A percentile compares a stretch with the other conserved stretches of the same genome.
Evolutionary conservation across 495 filamentous ascomycete species (phyloP).

Genomic region (Penicillium waksmanii): DNA sequence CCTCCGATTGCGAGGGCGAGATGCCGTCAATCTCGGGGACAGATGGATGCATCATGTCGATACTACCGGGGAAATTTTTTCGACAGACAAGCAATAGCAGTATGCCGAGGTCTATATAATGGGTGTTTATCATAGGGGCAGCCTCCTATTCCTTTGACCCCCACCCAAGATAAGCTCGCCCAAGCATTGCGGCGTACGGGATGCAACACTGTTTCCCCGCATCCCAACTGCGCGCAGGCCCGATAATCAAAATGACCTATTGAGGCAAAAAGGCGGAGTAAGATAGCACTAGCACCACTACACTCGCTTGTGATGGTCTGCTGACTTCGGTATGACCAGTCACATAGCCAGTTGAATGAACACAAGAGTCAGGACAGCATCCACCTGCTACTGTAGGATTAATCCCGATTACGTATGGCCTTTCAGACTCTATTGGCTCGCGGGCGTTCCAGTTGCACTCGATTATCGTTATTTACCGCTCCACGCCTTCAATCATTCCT

Average conservation of each 20-base stretch:
- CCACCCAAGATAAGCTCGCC: conserved; percentile 13
- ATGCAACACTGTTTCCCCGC: conserved; percentile 3
- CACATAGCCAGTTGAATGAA: not conserved
- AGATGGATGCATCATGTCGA: not conserved
- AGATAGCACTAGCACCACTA: not conserved
- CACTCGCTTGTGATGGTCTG: not conserved
- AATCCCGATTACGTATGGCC: not conserved
- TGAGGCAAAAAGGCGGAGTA: conserved; percentile 30
- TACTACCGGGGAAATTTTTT: not conserved
- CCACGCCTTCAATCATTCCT: not conserved
- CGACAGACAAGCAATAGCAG: not conserved
- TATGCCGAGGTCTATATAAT: not conserved
- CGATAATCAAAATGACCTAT: conserved; percentile 17
- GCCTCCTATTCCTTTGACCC: not conserved
- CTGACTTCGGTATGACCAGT: not conserved
- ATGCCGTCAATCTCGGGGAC: conserved; percentile 3
- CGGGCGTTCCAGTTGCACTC: not conserved
- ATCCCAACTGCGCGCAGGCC: not conserved
- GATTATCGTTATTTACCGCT: not conserved
- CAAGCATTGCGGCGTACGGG: not conserved
- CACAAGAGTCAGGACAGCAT: not conserved
- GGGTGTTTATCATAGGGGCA: not conserved
- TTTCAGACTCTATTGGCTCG: not conserved
- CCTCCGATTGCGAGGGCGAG: conserved; percentile 1
- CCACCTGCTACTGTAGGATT: not conserved